These are phyloP conservation scores for Klebsormidium nitens DNA, from an alignment of 139 green algal species.

Conservation along the genomic window DNA sequence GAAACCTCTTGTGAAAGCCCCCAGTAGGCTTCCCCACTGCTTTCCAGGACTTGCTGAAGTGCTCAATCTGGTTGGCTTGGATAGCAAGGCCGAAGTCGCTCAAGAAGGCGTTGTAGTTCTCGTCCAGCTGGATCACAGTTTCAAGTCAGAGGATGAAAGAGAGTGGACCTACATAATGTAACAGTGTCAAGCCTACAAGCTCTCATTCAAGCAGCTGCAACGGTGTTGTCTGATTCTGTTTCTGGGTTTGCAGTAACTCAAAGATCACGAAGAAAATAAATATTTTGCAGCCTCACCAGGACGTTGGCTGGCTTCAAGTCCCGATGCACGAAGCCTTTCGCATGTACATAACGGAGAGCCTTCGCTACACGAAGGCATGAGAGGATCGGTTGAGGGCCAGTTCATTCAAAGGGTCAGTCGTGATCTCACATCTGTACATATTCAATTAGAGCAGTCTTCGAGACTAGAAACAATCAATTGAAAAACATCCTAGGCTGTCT, in stretches of 20 bases:
- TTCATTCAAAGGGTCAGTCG: not conserved
- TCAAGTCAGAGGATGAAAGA: no score
- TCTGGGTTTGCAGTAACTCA: no score
- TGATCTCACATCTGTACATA: not conserved
- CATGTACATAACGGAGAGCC: conserved; percentile 21
- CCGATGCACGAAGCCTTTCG: conserved; percentile 17
- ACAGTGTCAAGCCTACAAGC: no score
- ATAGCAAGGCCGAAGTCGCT: conserved; percentile 28
- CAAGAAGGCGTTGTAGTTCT: conserved; percentile 2
- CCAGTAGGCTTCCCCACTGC: conserved; percentile 33
- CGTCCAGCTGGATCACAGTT: conserved; percentile 17
- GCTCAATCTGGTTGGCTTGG: no score
- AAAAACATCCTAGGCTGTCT: not conserved
- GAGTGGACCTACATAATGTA: no score
- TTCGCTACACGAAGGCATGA: not conserved
- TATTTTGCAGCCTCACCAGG: no score
- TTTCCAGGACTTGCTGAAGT: no score
- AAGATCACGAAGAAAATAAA: no score
- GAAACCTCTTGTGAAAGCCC: conserved; percentile 43
- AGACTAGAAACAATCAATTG: not conserved
- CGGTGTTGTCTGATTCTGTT: no score
- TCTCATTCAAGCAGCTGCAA: no score
- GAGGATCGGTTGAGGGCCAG: no score
- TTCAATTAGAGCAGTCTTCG: not conserved
- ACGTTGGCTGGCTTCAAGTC: conserved; percentile 32